A percentile compares a stretch with the other conserved stretches of the same genome.
These are phyloP conservation scores for Pyrenochaeta sp. DNA, from an alignment of 2,329 filamentous ascomycete genomes.

Conservation along the genomic window DNA sequence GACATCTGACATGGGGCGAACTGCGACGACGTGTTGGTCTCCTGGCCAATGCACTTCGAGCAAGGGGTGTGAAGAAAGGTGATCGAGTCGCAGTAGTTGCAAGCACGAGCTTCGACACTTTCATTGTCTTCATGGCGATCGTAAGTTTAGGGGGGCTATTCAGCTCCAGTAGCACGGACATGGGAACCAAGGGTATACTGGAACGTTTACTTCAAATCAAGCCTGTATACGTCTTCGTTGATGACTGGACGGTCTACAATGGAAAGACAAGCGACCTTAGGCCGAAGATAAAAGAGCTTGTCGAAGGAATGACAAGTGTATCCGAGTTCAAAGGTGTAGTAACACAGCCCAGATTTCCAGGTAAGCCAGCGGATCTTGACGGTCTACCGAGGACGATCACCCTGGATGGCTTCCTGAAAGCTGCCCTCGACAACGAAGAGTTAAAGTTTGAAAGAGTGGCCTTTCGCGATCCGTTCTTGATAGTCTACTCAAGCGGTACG, in stretches of 20 bases:
- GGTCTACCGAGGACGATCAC: conserved; percentile 59
- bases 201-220: conserved; percentile 78
- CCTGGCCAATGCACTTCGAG: conserved; percentile 72
- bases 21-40: conserved; percentile 67
- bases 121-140: conserved; percentile 74
- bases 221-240: conserved; percentile 83
- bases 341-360: conserved; percentile 70
- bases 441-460: conserved; percentile 67
- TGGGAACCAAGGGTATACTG: conserved; percentile 80
- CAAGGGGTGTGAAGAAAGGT: conserved; percentile 71
- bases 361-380: conserved; percentile 66
- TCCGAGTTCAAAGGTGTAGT: conserved; percentile 70
- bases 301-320: conserved; percentile 68
- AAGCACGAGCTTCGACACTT: conserved; percentile 77
- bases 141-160: conserved; percentile 78
- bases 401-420: conserved; percentile 53
- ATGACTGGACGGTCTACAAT: conserved; percentile 82
- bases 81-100: conserved; percentile 80
- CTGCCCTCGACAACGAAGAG: conserved; percentile 48
- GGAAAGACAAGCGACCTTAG: conserved; percentile 77
- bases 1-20: conserved; percentile 71
- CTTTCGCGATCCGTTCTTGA: conserved; percentile 78
- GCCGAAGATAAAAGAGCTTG: conserved; percentile 73
- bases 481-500: conserved; percentile 82
- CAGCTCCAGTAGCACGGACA: conserved; percentile 80